Conservation (phyloP, 371 early-diverging fungal species). For the Mortierella sp. region DNA sequence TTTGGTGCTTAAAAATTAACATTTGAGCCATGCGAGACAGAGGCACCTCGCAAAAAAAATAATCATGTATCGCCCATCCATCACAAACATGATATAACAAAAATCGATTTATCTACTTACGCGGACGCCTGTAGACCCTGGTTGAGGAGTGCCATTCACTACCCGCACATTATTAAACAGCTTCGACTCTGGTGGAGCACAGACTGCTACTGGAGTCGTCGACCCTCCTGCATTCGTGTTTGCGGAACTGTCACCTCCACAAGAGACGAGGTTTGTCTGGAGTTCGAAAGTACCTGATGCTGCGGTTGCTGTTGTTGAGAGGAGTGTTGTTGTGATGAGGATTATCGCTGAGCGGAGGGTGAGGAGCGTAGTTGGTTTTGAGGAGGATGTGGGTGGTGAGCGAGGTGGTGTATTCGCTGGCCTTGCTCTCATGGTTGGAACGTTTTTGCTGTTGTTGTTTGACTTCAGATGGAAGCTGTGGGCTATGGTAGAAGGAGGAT, state of each 20-base stretch:
- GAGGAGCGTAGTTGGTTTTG: background rate
- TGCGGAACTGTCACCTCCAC: slow-evolving; percentile 14
- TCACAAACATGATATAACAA: background rate
- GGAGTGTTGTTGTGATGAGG: background rate
- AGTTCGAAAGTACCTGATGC: slow-evolving; percentile 32
- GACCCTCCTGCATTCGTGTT: background rate
- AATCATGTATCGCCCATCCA: background rate
- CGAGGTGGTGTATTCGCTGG: background rate
- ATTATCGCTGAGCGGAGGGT: background rate
- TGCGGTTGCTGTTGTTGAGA: background rate
- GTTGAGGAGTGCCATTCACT: slow-evolving; percentile 39
- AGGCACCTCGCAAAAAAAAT: background rate
- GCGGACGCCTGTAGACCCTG: slow-evolving; percentile 34
- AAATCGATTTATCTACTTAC: slow-evolving; percentile 14
- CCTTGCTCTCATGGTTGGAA: background rate
- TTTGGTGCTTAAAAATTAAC: background rate
- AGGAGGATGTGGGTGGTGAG: background rate
- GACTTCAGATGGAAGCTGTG: background rate
- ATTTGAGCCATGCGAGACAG: background rate
- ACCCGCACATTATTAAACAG: slow-evolving; percentile 35
- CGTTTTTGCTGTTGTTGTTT: background rate
- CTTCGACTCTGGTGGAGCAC: slow-evolving; percentile 43
- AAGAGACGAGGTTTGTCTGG: slow-evolving; percentile 41
- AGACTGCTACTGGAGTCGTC: background rate
- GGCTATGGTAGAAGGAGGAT: background rate